A percentile compares a stretch with the other conserved stretches of the same genome.
phyloP scores from a whole-genome alignment of 345 rosid species.

The Passiflora organensis region DNA sequence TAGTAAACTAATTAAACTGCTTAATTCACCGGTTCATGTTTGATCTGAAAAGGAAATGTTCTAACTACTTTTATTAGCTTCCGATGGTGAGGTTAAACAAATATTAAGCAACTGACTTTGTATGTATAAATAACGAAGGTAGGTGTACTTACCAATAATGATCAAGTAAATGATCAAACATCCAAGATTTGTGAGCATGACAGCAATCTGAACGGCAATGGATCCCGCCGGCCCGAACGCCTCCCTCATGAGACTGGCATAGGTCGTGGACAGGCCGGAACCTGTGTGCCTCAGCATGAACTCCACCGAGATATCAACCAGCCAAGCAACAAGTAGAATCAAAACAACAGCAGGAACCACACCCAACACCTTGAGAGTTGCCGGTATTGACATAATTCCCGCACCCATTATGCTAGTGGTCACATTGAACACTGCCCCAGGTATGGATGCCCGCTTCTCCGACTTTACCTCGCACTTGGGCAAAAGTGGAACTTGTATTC shows the following conservation, averaged over 20 bases:
- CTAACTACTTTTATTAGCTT: too few relatives aligned
- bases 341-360: slow-evolving; percentile 17
- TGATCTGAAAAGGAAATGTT: too few relatives aligned
- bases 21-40: too few relatives aligned
- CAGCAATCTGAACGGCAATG: slow-evolving; percentile 17
- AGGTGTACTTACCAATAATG: slow-evolving; percentile 21
- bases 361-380: slow-evolving; percentile 22
- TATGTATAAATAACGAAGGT: too few relatives aligned
- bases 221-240: slow-evolving; percentile 29
- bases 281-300: slow-evolving; percentile 27
- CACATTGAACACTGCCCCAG: slow-evolving; percentile 21
- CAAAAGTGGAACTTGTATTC: too few relatives aligned
- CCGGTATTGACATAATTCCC: slow-evolving; percentile 22
- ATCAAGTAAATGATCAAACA: slow-evolving; percentile 29
- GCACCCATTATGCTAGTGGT: slow-evolving; percentile 22
- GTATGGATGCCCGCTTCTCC: slow-evolving; percentile 9
- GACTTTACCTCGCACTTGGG: too few relatives aligned
- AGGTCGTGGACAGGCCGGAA: slow-evolving; percentile 19
- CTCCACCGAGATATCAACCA: slow-evolving; percentile 27
- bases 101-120: too few relatives aligned
- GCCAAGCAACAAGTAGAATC: slow-evolving; percentile 16
- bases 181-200: slow-evolving; percentile 23
- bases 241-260: slow-evolving; percentile 29
- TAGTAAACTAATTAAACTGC: too few relatives aligned
- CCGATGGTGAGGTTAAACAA: too few relatives aligned